These are phyloP conservation scores for Penicillium bialowiezense DNA, from an alignment of 495 filamentous ascomycete species.

Conservation along the genomic window DNA sequence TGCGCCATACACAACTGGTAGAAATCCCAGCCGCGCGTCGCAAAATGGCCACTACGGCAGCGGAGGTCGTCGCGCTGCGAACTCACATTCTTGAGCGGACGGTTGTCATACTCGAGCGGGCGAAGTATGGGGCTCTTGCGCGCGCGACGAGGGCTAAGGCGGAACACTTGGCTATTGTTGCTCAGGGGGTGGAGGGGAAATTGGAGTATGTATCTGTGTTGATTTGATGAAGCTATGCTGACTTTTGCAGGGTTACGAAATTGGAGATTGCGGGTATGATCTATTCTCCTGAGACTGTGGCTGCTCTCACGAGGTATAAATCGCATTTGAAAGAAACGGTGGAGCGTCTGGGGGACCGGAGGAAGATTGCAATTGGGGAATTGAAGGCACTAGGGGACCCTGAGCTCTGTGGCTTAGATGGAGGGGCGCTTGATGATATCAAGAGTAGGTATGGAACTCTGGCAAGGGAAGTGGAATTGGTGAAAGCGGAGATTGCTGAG, in stretches of 20 bases:
- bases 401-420: conserved; percentile 15
- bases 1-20: conserved; percentile 31
- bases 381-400: conserved; percentile 52
- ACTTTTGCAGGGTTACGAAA: conserved; percentile 32
- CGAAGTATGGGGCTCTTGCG: conserved; percentile 64
- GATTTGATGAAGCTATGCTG: background rate
- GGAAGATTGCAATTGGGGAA: conserved; percentile 42
- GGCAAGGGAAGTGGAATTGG: conserved; percentile 51
- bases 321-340: conserved; percentile 51
- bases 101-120: conserved; percentile 49
- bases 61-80: conserved; percentile 30
- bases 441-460: conserved; percentile 57
- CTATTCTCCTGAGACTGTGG: conserved; percentile 55
- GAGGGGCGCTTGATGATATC: conserved; percentile 51
- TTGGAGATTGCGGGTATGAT: conserved; percentile 42
- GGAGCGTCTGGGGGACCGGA: conserved; percentile 44
- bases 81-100: conserved; percentile 38
- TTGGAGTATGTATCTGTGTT: conserved; percentile 40
- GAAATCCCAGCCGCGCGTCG: conserved; percentile 33
- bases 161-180: conserved; percentile 59
- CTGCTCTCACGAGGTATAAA: conserved; percentile 56
- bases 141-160: conserved; percentile 51
- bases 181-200: conserved; percentile 51
- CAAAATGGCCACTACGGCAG: conserved; percentile 38
- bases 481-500: conserved; percentile 55